Evolutionary conservation across 768 basidiomycete species (phyloP).

Genomic region (Boletus coccyginus): DNA sequence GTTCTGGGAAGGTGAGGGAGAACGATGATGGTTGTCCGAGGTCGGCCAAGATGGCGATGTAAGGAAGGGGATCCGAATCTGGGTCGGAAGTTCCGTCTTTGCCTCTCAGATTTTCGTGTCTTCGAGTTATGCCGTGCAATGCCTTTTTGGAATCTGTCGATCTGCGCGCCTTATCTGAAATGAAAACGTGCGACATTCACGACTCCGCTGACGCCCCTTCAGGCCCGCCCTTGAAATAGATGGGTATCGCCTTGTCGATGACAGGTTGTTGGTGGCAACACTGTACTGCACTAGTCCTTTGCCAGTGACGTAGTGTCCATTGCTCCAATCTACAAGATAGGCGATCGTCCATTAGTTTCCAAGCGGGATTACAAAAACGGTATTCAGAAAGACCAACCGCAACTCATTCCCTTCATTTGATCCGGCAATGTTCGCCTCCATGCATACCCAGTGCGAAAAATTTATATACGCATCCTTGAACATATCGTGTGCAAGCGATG

Average conservation of each 20-base stretch:
- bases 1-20: conserved; percentile 1
- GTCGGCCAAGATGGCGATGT: conserved; percentile 14
- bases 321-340: too few relatives aligned
- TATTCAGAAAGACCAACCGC: neutral
- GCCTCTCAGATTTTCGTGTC: neutral
- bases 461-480: conserved; percentile 10
- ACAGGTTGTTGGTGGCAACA: conserved; percentile 10
- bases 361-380: too few relatives aligned
- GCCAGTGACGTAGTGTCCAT: conserved; percentile 12
- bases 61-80: neutral
- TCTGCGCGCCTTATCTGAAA: conserved; percentile 14
- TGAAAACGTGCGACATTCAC: conserved; percentile 14
- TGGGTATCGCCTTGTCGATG: conserved; percentile 13
- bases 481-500: neutral
- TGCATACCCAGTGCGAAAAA: conserved; percentile 17
- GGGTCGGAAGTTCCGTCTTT: too few relatives aligned
- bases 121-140: neutral
- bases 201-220: neutral
- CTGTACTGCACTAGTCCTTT: conserved; percentile 18
- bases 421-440: conserved; percentile 5
- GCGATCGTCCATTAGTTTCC: too few relatives aligned
- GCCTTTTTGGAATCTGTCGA: neutral
- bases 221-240: conserved; percentile 5
- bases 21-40: neutral
- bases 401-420: neutral